Base-by-base conservation (phyloP, 768 basidiomycete genomes). In the Daedaleopsis sinensis region DNA sequence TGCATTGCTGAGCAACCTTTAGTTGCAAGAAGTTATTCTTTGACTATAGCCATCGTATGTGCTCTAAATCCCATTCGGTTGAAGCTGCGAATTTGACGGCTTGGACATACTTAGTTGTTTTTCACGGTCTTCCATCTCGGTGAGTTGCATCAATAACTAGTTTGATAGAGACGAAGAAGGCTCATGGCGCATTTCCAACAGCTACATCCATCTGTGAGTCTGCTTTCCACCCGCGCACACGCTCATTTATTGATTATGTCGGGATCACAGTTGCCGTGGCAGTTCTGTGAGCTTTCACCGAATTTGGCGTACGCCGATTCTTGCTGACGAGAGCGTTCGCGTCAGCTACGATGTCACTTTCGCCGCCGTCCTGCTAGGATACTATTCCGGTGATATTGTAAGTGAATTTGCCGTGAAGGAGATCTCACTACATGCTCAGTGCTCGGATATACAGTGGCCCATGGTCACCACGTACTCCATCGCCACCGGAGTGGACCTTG, bases 361-460 rank as follows among this genome's bases (percentile, higher is more conserved):
- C 39, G 39, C 13, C 10, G 18, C 11, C 10, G 39, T 42, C 13
- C 13, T 42, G 39, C 39, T 42, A 3, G 39, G 39, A 12, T 18
- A 13, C 18, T 13, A 42, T 18, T 3, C 39, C 39, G 39, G 39
- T 42, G 39, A 18, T 12, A 42, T 10, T 18, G 39, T 42, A 12
- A 42, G 46, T 47, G 3, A 18, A 4, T 11, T 3, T 2, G 46
- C 12, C 19, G 5, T 10, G 42, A 43, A 43, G 42, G 4, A 18
- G 18, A 48, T 8, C 47, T 3, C 7, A 18, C 2, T 18, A 18
- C 3, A 48, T 23, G 47, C 11, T 23, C 21, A 48, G 15, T n/a
- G 11, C 18, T 42, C 39, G 18, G 18, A 53, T n/a, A 18, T 47
- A 21, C 52, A 63, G 62, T 63, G 62, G 62, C 51, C 57, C 27